phyloP scores from a whole-genome alignment of 192 early-diverging fungal genomes.

The Coemansia sp. region DNA sequence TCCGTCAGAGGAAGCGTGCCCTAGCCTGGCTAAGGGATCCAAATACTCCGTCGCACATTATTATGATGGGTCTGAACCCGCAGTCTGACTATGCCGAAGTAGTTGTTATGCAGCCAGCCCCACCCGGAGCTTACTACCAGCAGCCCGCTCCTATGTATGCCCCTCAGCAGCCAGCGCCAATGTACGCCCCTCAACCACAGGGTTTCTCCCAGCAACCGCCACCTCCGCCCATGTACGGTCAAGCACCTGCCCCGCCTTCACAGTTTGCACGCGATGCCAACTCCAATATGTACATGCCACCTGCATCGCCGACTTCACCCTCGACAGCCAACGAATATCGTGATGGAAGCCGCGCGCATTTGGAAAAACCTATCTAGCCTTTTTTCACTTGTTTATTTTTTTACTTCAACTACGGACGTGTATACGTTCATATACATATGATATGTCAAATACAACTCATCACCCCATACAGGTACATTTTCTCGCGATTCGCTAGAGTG shows the following conservation, averaged over 20 bases:
- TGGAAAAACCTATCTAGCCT: constrained; percentile 2
- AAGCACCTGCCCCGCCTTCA: neutral
- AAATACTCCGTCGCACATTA: constrained; percentile 31
- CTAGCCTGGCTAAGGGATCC: constrained; percentile 42
- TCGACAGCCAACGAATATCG: neutral
- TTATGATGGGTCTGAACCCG: constrained; percentile 31
- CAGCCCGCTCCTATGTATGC: constrained; percentile 12
- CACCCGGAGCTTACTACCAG: constrained; percentile 21
- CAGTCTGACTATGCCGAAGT: constrained; percentile 18
- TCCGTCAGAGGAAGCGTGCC: constrained; percentile 28
- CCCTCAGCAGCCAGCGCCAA: constrained; percentile 3
- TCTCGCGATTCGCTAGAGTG: neutral
- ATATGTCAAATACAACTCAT: neutral
- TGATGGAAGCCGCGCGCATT: constrained; percentile 3
- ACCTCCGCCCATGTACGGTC: constrained; percentile 25
- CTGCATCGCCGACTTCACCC: neutral
- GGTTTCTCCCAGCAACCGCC: constrained; percentile 13
- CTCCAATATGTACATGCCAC: constrained; percentile 7
- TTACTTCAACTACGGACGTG: neutral
- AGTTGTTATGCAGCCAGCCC: constrained; percentile 24
- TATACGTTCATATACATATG: neutral
- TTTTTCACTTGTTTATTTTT: neutral
- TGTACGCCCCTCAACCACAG: no score
- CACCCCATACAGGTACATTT: neutral
- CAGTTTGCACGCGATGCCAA: neutral